Base-by-base conservation (phyloP, 139 green algal species). In the Ettlia oleoabundans region DNA sequence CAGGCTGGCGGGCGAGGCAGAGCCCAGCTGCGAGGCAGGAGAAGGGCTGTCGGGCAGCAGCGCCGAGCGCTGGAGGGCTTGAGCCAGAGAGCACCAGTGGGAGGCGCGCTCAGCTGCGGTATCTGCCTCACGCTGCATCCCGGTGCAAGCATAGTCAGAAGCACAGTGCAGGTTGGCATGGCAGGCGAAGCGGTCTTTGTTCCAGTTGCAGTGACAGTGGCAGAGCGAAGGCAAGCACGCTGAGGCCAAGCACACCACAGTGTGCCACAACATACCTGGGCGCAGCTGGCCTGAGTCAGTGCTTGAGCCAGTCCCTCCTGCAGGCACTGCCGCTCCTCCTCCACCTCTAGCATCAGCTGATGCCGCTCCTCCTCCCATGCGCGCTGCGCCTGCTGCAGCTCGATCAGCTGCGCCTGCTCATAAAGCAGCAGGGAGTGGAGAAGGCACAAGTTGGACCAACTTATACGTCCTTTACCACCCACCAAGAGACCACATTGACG, bases 11-110 rank as follows among this genome's bases (percentile, higher is more conserved):
- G 73, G 73, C n/a, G 69, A 76, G 40, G 69, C 69, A 13, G 26
- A 4, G 8, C 37, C 73, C 15, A 28, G 18, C 21, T 15, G 18
- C 55, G 18, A 15, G 18, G 55, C 15, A 28, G 15, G 18, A 15
- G 55, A 32, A 5, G 55, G 55, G 21, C 55, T 65, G 33, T 80
- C 53, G 2, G 52, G n/a, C 35, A 80, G 73, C 73, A 80, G 53
- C 22, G 53, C 73, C 35, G 73, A 40, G 35, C 37, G 35, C 53
- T 80, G 73, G 35, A 80, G 73, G 52, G 28, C 18, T 24, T 69
- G 33, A 10, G 73, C 73, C 35, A 80, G 73, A 8, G 73, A 80
- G 53, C 52, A 67, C 73, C 73, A 80, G 73, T 80, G 73, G 9
- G 52, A 24, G 5, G 73, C 73, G 5, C 73, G 73, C 73, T 80